Conservation (phyloP, 495 filamentous ascomycete species). For the Chlorociboria aeruginascens region DNA sequence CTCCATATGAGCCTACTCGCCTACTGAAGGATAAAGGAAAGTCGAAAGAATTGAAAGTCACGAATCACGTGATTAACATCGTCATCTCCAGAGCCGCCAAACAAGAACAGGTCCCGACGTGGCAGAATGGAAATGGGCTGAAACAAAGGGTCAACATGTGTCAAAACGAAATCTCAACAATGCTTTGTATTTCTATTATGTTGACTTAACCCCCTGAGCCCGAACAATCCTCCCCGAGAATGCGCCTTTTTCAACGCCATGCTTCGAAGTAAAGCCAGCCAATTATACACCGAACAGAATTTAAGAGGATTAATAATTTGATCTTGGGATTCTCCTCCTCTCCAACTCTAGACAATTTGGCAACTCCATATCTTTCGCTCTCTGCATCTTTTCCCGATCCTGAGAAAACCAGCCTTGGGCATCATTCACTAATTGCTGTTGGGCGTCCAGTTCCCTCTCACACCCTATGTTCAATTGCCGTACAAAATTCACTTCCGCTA, state of each 20-base stretch:
- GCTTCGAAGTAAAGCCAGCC: constrained; percentile 10
- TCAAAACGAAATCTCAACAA: no score
- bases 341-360: constrained; percentile 21
- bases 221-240: constrained; percentile 4
- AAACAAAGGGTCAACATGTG: no score
- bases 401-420: constrained; percentile 84
- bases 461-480: constrained; percentile 53
- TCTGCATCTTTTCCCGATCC: constrained; percentile 64
- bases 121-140: no score
- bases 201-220: neutral
- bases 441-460: constrained; percentile 51
- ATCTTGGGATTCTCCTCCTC: constrained; percentile 11
- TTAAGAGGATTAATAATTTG: neutral
- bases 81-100: no score
- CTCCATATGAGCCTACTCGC: no score
- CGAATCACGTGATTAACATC: no score
- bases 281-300: constrained; percentile 9
- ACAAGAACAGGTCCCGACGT: no score
- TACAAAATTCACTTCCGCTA: constrained; percentile 63
- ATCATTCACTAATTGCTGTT: constrained; percentile 56
- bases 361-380: constrained; percentile 45
- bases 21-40: no score
- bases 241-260: constrained; percentile 18
- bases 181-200: constrained; percentile 5
- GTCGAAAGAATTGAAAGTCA: no score